Conservation (phyloP, 2,329 filamentous ascomycete genomes). For the Epichloe brachyelytri region DNA sequence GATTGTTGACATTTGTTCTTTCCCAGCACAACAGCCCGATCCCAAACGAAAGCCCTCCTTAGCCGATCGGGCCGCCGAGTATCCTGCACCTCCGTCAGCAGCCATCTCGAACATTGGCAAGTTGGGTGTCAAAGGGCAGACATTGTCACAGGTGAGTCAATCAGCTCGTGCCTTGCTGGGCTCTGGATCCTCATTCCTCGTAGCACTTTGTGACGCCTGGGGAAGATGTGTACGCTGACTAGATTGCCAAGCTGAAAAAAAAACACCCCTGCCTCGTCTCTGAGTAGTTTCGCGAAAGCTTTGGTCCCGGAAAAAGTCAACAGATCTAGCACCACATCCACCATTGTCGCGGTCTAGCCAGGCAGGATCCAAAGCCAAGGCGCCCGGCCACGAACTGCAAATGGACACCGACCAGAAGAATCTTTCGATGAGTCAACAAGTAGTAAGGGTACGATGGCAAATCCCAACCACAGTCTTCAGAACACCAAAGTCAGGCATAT, state of each 20-base stretch:
- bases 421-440: slow-evolving; percentile 21
- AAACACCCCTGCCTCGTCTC: slow-evolving; percentile 13
- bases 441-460: slow-evolving; percentile 23
- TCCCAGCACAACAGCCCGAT: slow-evolving; percentile 38
- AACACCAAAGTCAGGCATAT: slow-evolving; percentile 14
- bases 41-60: slow-evolving; percentile 48
- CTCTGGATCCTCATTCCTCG: background rate
- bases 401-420: slow-evolving; percentile 27
- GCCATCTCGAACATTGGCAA: slow-evolving; percentile 24
- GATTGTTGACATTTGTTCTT: slow-evolving; percentile 8
- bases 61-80: slow-evolving; percentile 41
- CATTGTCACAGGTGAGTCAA: slow-evolving; percentile 21
- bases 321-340: slow-evolving; percentile 39
- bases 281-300: slow-evolving; percentile 41
- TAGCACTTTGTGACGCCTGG: background rate
- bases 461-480: slow-evolving; percentile 7
- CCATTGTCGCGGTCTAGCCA: slow-evolving; percentile 37
- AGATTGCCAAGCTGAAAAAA: slow-evolving; percentile 19
- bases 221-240: background rate
- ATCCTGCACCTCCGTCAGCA: slow-evolving; percentile 19
- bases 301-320: slow-evolving; percentile 38
- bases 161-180: background rate
- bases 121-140: slow-evolving; percentile 29
- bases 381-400: slow-evolving; percentile 25
- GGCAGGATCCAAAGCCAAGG: slow-evolving; percentile 28